Base-by-base conservation (phyloP, 129 eudicot species). In the Tagetes erecta region DNA sequence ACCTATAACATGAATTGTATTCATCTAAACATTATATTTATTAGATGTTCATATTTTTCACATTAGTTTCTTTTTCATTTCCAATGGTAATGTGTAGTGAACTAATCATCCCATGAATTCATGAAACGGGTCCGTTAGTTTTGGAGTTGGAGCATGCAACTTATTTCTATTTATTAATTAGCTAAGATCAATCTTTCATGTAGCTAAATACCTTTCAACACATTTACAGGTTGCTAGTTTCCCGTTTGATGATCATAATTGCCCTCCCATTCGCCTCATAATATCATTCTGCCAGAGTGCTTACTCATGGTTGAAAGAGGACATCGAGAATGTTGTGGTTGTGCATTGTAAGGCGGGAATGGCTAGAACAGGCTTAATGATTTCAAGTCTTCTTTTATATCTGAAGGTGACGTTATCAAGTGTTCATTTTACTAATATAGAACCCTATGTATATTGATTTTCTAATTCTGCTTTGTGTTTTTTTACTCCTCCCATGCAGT, bases 291-390 rank as follows among this genome's bases (percentile, higher is more conserved):
- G 98, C 81, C 92, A 87, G 75, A 93, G 98, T 86, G 98, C 98
- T 33, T 93, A 90, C 81, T 84, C 98, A 41, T 93, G 96, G 98
- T 83, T 93, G 87, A 93, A 93, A 83, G 92, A 93, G 83, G 98
- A 93, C 86, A 93, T 93, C 73, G 96, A 93, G 47, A 90, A 93
- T 86, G 95, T 93, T 70, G 96, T 93, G 72, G 98, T 90, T 50
- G 98, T 93, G 77, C 98, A 93, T 67, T 93, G 98, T 82, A 93
- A 93, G 78, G 98, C 98, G 30, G 98, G 98, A 79, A 93, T 93
- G 98, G 98, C 96, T 70, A 88, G 98, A 83, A 93, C 98, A 2
- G 98, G 98, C 5, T 81, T 93, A 77, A 93, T 93, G 98, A 93
- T 93, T 47, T 89, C 98, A 49, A 93, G 98, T 79, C 96, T 93